Percentiles rank a stretch among this genome's conserved stretches.
Evolutionary conservation across 2,329 filamentous ascomycete species (phyloP).

Genomic region (Fusarium staphyleae): DNA sequence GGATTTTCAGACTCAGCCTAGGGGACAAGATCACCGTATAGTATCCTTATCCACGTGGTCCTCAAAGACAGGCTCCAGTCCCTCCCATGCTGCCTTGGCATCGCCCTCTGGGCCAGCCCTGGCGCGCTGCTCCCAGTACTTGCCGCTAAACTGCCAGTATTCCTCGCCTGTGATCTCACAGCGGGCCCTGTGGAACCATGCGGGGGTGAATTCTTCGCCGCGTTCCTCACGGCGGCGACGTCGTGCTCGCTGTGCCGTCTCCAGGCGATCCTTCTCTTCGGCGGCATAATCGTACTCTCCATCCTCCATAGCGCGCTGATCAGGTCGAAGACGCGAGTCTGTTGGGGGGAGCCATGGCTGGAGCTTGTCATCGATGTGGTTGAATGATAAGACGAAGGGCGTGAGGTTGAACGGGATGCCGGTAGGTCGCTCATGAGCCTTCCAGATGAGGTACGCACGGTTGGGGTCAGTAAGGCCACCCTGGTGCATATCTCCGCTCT

Average conservation of each 20-base stretch:
- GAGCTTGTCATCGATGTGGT: conserved; percentile 87
- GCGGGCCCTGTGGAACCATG: conserved; percentile 80
- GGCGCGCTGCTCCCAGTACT: conserved; percentile 84
- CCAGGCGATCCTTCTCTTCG: conserved; percentile 90
- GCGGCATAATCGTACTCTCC: conserved; percentile 96
- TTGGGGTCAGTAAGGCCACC: conserved; percentile 69
- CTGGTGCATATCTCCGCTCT: conserved; percentile 48
- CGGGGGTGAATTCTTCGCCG: conserved; percentile 82
- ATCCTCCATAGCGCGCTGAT: conserved; percentile 98
- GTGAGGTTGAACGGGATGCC: conserved; percentile 97
- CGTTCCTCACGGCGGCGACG: conserved; percentile 74
- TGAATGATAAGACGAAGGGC: conserved; percentile 93
- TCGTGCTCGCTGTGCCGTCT: conserved; percentile 86
- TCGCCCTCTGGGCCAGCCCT: conserved; percentile 68
- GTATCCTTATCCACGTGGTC: conserved; percentile 36
- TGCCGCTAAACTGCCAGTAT: conserved; percentile 87
- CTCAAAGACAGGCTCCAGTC: conserved; percentile 77
- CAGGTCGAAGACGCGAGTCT: conserved; percentile 89
- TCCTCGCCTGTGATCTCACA: conserved; percentile 85
- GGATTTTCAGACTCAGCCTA: conserved; percentile 3
- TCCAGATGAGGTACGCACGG: conserved; percentile 90
- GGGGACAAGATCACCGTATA: conserved; percentile 9
- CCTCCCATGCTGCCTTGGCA: conserved; percentile 65
- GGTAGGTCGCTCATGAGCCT: conserved; percentile 79
- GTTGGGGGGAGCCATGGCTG: conserved; percentile 83